Evolutionary conservation across 1,284 basidiomycete genomes (phyloP).

Genomic region (Rhodotorula sp.): DNA sequence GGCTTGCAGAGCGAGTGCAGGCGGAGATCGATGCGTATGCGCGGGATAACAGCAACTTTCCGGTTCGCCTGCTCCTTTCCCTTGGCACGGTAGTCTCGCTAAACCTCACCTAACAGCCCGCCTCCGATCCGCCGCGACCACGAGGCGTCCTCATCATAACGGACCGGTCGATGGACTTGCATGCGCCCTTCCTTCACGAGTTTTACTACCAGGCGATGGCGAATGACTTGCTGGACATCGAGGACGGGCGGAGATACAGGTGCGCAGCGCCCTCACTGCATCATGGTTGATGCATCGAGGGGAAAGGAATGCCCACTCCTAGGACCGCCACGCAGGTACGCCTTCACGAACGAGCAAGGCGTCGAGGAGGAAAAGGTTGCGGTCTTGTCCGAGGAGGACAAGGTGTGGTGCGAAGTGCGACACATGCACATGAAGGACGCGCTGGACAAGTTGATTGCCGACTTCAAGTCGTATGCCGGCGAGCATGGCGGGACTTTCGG

Average conservation of each 20-base stretch:
- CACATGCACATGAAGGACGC: slow-evolving; percentile 99
- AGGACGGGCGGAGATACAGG: slow-evolving; percentile 81
- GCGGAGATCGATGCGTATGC: slow-evolving; percentile 78
- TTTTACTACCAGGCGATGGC: slow-evolving; percentile 99
- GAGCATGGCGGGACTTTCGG: slow-evolving; percentile 72
- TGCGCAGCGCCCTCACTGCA: slow-evolving; percentile 50
- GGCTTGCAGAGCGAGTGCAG: slow-evolving; percentile 80
- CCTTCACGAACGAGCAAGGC: slow-evolving; percentile 53
- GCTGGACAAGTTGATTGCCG: slow-evolving; percentile 90
- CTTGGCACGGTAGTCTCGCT: slow-evolving; percentile 41
- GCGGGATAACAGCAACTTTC: slow-evolving; percentile 78
- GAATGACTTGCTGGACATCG: slow-evolving; percentile 85
- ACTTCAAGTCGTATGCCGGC: slow-evolving; percentile 89
- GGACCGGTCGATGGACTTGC: slow-evolving; percentile 89
- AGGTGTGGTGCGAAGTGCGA: slow-evolving; percentile 85
- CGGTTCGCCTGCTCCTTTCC: slow-evolving; percentile 54
- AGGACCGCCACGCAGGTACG: slow-evolving; percentile 22
- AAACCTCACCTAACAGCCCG: slow-evolving; percentile 52
- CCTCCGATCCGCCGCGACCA: slow-evolving; percentile 64
- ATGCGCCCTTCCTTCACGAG: slow-evolving; percentile 89
- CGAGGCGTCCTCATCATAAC: slow-evolving; percentile 84
- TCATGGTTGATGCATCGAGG: not conserved
- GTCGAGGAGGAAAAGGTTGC: slow-evolving; percentile 83
- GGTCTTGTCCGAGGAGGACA: slow-evolving; percentile 76
- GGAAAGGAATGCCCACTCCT: not conserved